Base-by-base conservation (phyloP, 2,329 filamentous ascomycete genomes). In the Clonostachys rhizophaga region DNA sequence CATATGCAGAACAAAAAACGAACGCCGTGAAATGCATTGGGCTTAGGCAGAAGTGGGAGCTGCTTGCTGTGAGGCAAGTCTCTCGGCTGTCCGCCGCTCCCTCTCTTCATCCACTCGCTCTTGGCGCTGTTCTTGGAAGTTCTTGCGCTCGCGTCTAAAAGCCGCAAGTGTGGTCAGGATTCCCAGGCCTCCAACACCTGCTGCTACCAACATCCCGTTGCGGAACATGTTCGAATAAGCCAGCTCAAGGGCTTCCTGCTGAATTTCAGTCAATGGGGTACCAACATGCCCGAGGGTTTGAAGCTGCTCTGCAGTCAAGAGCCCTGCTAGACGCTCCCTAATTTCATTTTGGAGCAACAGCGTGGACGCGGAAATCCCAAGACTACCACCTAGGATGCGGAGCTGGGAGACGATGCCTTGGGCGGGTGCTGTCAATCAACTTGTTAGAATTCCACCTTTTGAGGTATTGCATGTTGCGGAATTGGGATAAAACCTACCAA, bases 311-410 rank as follows among this genome's bases (percentile, higher is more conserved):
- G 58, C 46, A 9, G 61, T 51, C 4, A 68, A 41, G 5, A 59
- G 47, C n/a, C 55, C 60, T 3, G 52, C 50, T 34, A 70, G 53
- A 24, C 59, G 52, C 4, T 58, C 47, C 24, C 55, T 48, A 7
- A 58, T 40, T 61, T 62, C 53, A 55, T 64, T 44, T 50, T 62
- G 40, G 54, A 77, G 54, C 14, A 79, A 65, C 14, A 72, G 71
- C 1, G 76, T 72, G 17, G 75, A 79, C 2, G 71, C 67, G 4
- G 77, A 73, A 45, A 81, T 78, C 4, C 77, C 77, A 30, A 80
- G 61, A 48, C 75, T 78, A 6, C 77, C 76, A 5, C 77, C 77
- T 1, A 79, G 62, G 18, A 80, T 69, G 34, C 76, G 68, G 20
- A 70, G 58, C 47, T 80, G 75, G 0, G 76, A 71, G 12, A 79